Evolutionary conservation across 495 filamentous ascomycete genomes (phyloP), one percentile per base, ranked within the genome.

Genomic region (Talaromyces proteolyticus): DNA sequence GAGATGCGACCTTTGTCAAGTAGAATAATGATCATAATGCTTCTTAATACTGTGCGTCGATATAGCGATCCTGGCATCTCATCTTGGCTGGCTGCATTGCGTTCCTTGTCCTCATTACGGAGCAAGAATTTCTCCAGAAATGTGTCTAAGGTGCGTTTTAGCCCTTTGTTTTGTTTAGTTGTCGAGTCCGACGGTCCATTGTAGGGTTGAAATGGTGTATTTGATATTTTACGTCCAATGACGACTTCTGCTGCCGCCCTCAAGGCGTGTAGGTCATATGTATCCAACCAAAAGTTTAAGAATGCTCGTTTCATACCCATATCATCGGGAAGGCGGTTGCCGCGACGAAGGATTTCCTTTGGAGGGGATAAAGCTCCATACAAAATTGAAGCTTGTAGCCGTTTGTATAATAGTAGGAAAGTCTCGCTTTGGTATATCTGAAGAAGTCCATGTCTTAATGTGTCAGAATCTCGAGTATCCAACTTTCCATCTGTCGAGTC

Each of bases 71-170:
- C 66, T 21, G 62, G 60, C 8, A 56, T 62, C 21, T 60, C 52
- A 4, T 37, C 14, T 19, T 51, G 50, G 20, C 25, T 24, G 21
- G 23, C 42, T 1, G 45, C 5, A 22, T 42, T 43, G 16, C 46
- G 41, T 20, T 61, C 59, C 29, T 65, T 65, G 55, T 87, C 84
- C 45, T 82, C 73, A 48, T 83, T 81, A 17, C 68, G 73, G 26
- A 87, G 62, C 39, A 87, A 52, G 58, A 82, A 85, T 3, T 66
- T 69, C 14, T 81, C 75, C 18, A 86, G 52, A 51, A 81, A 86
- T 3, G 49, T 53, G 45, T 78, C 76, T 18, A 83, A 46, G 10
- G 63, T 63, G 50, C 66, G 68, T 45, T 66, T 68, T 40, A 70
- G 54, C n/a, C 61, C 50, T 38, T 60, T 70, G n/a, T 56, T 49